Evolutionary conservation across 352 stramenopile genomes (phyloP).

Genomic region (Pythium rhizo-oryzae): DNA sequence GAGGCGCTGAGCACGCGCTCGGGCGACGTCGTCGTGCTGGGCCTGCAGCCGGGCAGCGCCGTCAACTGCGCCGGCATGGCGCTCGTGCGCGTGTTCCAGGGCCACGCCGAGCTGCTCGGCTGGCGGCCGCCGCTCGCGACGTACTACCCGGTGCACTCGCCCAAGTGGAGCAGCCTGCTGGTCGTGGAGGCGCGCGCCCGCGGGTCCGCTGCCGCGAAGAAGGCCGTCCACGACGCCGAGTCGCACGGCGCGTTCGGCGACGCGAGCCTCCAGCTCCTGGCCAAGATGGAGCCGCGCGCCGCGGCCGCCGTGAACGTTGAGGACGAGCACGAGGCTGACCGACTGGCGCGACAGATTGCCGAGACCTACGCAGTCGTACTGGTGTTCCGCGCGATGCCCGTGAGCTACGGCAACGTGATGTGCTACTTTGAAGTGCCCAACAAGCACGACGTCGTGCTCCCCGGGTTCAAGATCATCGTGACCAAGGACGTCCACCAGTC

Average conservation of each 20-base stretch:
- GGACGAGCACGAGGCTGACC: conserved; percentile 75
- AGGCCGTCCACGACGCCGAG: conserved; percentile 34
- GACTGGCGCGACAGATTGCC: conserved; percentile 61
- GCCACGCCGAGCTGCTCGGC: conserved; percentile 68
- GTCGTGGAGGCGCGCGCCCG: conserved; percentile 48
- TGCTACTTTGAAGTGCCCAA: conserved; percentile 69
- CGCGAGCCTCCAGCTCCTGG: conserved; percentile 45
- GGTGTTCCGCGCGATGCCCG: conserved; percentile 64
- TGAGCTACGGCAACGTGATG: conserved; percentile 72
- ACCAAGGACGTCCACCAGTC: conserved; percentile 41
- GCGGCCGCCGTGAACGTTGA: conserved; percentile 40
- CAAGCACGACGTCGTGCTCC: conserved; percentile 49
- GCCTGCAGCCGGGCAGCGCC: conserved; percentile 46
- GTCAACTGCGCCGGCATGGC: conserved; percentile 78
- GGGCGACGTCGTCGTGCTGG: conserved; percentile 67
- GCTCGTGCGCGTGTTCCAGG: conserved; percentile 82
- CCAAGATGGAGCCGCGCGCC: conserved; percentile 39
- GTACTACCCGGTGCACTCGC: conserved; percentile 84
- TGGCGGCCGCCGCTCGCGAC: conserved; percentile 65
- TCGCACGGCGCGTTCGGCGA: conserved; percentile 64
- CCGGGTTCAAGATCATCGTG: conserved; percentile 84
- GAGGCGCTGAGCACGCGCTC: conserved; percentile 52
- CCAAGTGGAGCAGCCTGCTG: conserved; percentile 79
- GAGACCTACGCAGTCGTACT: conserved; percentile 70
- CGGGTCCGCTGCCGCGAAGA: conserved; percentile 27